Evolutionary conservation across 2,329 filamentous ascomycete genomes (phyloP).

Genomic region (Hirsutella minnesotensis): DNA sequence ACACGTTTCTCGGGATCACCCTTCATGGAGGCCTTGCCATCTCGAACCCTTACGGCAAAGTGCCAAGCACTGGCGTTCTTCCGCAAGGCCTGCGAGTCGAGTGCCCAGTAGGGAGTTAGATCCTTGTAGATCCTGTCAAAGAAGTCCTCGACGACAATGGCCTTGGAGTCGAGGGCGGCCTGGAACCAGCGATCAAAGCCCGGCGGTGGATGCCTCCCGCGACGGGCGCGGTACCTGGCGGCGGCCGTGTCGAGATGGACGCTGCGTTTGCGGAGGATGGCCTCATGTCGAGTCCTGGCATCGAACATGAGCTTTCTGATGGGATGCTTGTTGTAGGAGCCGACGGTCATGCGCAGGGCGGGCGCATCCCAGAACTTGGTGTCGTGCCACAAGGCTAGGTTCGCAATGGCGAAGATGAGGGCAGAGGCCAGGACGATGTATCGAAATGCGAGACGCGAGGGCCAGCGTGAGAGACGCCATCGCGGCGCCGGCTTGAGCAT

Average conservation of each 20-base stretch:
- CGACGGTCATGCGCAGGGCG: conserved; percentile 4
- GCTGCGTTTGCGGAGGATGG: conserved; percentile 32
- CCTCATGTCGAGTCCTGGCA: conserved; percentile 31
- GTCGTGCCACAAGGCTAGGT: conserved; percentile 19
- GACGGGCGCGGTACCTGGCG: conserved; percentile 39
- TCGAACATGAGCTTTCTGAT: conserved; percentile 37
- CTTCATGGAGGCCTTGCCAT: conserved; percentile 25
- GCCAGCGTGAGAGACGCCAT: conserved; percentile 7
- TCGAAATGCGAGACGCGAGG: conserved; percentile 17
- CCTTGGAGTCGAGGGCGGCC: conserved; percentile 38
- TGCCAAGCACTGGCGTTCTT: conserved; percentile 28
- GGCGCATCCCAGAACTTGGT: conserved; percentile 14
- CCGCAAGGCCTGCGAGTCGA: conserved; percentile 29
- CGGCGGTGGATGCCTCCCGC: conserved; percentile 50
- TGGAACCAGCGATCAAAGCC: conserved; percentile 50
- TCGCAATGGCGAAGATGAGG: conserved; percentile 12
- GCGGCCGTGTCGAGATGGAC: conserved; percentile 38
- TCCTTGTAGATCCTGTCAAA: conserved; percentile 55
- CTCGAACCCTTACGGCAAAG: conserved; percentile 33
- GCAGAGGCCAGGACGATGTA: conserved; percentile 15
- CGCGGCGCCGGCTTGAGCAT: conserved; percentile 2
- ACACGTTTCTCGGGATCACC: conserved; percentile 28
- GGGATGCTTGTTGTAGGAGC: conserved; percentile 26
- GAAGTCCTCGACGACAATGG: conserved; percentile 48
- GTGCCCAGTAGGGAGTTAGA: conserved; percentile 47